Evolutionary conservation across 306 rosid genomes (phyloP).

Genomic region (Dicorynia guianensis): DNA sequence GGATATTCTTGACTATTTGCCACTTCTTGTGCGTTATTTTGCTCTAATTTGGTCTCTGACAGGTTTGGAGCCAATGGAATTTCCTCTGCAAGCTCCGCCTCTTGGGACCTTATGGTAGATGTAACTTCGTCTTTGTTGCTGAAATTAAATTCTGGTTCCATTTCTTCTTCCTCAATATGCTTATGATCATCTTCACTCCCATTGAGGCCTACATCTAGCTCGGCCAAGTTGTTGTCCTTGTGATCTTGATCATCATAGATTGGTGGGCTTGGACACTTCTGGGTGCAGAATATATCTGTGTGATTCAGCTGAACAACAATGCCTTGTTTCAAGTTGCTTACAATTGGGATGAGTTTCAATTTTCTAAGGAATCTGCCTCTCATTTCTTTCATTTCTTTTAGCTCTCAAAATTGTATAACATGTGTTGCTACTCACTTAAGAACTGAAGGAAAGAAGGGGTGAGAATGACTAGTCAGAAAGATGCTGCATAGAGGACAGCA

Average conservation of each 20-base stretch:
- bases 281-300: slow-evolving; percentile 48
- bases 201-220: slow-evolving; percentile 36
- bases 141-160: slow-evolving; percentile 40
- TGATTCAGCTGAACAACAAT: slow-evolving; percentile 58
- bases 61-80: slow-evolving; percentile 30
- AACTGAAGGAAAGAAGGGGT: slow-evolving; percentile 44
- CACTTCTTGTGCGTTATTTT: not conserved
- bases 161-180: slow-evolving; percentile 53
- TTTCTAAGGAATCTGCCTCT: slow-evolving; percentile 64
- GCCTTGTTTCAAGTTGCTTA: slow-evolving; percentile 64
- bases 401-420: slow-evolving; percentile 46
- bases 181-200: slow-evolving; percentile 46
- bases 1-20: slow-evolving; percentile 47
- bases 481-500: slow-evolving; percentile 42
- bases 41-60: slow-evolving; percentile 31
- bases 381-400: slow-evolving; percentile 56
- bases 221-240: slow-evolving; percentile 45
- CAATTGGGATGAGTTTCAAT: slow-evolving; percentile 63
- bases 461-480: slow-evolving; percentile 48
- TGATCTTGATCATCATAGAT: slow-evolving; percentile 47
- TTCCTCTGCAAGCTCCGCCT: slow-evolving; percentile 31
- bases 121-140: slow-evolving; percentile 37
- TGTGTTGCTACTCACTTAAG: slow-evolving; percentile 44
- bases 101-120: slow-evolving; percentile 43
- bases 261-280: slow-evolving; percentile 50